Evolutionary conservation across 495 filamentous ascomycete genomes (phyloP).

Genomic region (Xanthoparmelia taractica): DNA sequence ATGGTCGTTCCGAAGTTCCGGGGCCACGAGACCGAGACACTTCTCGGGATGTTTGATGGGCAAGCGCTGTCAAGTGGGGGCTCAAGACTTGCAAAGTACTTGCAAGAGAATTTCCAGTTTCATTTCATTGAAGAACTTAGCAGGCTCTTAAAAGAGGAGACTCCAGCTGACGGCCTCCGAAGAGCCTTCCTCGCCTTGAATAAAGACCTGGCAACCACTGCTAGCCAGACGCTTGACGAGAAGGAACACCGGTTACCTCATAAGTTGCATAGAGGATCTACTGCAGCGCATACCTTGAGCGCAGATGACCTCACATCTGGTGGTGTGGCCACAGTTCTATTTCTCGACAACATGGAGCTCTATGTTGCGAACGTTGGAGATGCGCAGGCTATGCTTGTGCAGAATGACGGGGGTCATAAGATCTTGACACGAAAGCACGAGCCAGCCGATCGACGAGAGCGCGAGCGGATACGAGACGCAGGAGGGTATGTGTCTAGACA

Average conservation of each 20-base stretch:
- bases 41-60: constrained; percentile 93
- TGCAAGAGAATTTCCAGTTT: constrained; percentile 86
- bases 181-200: constrained; percentile 84
- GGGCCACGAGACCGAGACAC: constrained; percentile 80
- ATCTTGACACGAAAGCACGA: constrained; percentile 87
- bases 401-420: constrained; percentile 69
- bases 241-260: constrained; percentile 46
- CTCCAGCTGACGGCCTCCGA: constrained; percentile 71
- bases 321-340: constrained; percentile 85
- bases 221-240: constrained; percentile 73
- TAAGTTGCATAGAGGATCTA: constrained; percentile 60
- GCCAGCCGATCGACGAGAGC: constrained; percentile 73
- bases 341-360: constrained; percentile 78
- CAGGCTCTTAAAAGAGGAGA: constrained; percentile 58
- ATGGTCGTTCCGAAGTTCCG: constrained; percentile 91
- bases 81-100: constrained; percentile 89
- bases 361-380: constrained; percentile 95
- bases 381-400: constrained; percentile 87
- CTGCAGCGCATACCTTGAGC: constrained; percentile 62
- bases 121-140: constrained; percentile 79
- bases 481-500: constrained; percentile 92
- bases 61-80: constrained; percentile 75
- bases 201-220: constrained; percentile 83
- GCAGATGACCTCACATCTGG: constrained; percentile 84
- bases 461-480: constrained; percentile 84